Conservation (phyloP, 306 rosid genomes). For the Senna siamea region DNA sequence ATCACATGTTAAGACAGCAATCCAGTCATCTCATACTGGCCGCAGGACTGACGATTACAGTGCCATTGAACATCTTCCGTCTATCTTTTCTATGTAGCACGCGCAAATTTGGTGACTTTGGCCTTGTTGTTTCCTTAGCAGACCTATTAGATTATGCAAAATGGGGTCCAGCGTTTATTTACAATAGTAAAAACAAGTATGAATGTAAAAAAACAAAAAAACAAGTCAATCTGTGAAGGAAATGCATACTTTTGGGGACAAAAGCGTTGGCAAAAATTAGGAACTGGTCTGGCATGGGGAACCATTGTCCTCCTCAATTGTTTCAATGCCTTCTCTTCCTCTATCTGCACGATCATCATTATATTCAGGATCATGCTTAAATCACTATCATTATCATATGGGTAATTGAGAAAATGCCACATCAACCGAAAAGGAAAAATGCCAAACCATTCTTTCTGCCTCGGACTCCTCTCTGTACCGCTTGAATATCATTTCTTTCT, state of each 20-base stretch:
- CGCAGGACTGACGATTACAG: neutral
- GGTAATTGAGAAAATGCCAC: neutral
- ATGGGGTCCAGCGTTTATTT: neutral
- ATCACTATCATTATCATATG: neutral
- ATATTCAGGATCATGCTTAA: neutral
- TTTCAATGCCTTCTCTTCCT: conserved; percentile 69
- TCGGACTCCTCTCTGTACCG: conserved; percentile 72
- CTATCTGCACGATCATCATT: conserved; percentile 43
- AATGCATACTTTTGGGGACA: conserved; percentile 61
- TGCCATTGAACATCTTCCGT: conserved; percentile 2
- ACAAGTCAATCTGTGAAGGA: neutral
- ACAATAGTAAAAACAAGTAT: neutral
- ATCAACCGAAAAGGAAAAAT: too few species aligned
- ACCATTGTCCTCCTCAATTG: conserved; percentile 66
- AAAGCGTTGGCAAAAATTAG: conserved; percentile 57
- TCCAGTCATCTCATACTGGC: neutral
- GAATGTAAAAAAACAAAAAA: too few species aligned
- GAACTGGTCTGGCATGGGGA: conserved; percentile 61
- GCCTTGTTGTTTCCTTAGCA: conserved; percentile 52
- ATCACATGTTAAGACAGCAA: neutral
- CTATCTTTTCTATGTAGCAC: conserved; percentile 46
- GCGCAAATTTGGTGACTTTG: conserved; percentile 60
- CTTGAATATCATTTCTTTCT: conserved; percentile 58
- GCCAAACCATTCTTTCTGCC: conserved; percentile 56
- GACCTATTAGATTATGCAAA: conserved; percentile 41